phyloP scores from a whole-genome alignment of 805 yeast genomes.

The Yarrowia osloensis region DNA sequence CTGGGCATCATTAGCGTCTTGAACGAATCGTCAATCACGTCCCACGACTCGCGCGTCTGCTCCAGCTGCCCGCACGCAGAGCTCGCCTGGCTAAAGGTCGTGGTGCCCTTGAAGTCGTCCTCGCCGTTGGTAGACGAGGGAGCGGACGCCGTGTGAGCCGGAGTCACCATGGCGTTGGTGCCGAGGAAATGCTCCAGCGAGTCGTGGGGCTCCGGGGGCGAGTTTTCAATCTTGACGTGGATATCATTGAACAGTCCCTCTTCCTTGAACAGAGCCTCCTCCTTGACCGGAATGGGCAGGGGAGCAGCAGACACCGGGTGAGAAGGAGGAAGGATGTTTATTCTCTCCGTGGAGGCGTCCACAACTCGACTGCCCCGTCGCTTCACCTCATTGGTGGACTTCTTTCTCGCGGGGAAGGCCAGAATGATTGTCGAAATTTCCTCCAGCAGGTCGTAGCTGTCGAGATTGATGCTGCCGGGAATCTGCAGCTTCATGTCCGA shows the following conservation, averaged over 20 bases:
- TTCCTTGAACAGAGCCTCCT: slow-evolving; percentile 9
- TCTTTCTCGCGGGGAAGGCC: slow-evolving; percentile 28
- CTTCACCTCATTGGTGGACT: not conserved
- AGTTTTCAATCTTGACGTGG: slow-evolving; percentile 6
- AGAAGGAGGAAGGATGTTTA: not conserved
- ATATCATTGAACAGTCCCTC: not conserved
- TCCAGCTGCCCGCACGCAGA: slow-evolving; percentile 29
- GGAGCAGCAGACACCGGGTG: not conserved
- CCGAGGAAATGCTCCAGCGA: slow-evolving; percentile 3
- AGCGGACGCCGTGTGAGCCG: slow-evolving; percentile 22
- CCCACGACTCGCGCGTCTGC: slow-evolving; percentile 9
- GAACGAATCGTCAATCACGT: slow-evolving; percentile 24
- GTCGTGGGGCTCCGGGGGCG: slow-evolving; percentile 5
- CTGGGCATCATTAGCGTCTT: slow-evolving; percentile 11
- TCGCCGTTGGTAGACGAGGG: slow-evolving; percentile 24
- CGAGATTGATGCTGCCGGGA: slow-evolving; percentile 36
- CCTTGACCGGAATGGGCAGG: slow-evolving; percentile 4
- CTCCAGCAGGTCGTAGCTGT: slow-evolving; percentile 35
- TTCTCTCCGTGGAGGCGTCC: not conserved
- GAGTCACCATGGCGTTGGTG: slow-evolving; percentile 26
- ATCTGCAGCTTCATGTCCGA: slow-evolving; percentile 34
- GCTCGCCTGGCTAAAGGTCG: not conserved
- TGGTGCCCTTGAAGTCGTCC: slow-evolving; percentile 20
- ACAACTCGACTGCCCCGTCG: not conserved
- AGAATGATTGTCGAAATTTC: slow-evolving; percentile 34